Evolutionary conservation across 345 rosid genomes (phyloP).

Genomic region (Balakata baccata): DNA sequence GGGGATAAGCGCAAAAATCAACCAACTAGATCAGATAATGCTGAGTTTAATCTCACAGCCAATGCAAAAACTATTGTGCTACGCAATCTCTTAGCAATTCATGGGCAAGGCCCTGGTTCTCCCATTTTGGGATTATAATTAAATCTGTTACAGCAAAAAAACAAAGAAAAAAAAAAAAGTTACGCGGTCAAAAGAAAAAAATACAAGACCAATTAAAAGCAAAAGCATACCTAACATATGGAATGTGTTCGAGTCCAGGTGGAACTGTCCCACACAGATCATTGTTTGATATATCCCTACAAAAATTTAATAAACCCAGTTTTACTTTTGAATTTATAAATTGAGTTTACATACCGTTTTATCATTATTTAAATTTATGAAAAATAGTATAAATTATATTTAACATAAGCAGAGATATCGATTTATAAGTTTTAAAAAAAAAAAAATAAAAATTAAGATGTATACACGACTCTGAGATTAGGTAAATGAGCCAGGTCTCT

Average conservation of each 20-base stretch:
- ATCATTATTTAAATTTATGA: neutral
- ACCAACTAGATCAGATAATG: too few relatives aligned
- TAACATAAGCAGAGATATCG: neutral
- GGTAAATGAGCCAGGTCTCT: conserved; percentile 45
- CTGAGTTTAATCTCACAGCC: neutral
- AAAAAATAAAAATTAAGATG: neutral
- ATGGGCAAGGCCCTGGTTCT: conserved; percentile 76
- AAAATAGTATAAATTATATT: too few relatives aligned
- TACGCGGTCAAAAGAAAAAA: too few relatives aligned
- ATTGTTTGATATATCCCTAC: conserved; percentile 79
- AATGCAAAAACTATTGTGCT: too few relatives aligned
- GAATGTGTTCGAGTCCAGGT: conserved; percentile 70
- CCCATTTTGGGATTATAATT: conserved; percentile 71
- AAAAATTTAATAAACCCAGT: too few relatives aligned
- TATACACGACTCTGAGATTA: conserved; percentile 60
- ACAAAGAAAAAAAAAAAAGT: neutral
- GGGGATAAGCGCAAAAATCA: too few relatives aligned
- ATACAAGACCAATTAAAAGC: neutral
- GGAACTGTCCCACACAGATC: conserved; percentile 88
- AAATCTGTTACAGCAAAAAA: conserved; percentile 34
- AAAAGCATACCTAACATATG: conserved; percentile 56
- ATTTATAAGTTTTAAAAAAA: neutral
- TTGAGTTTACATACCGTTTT: too few relatives aligned
- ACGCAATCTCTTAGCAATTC: conserved; percentile 13
- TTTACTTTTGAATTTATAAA: too few relatives aligned